Base-by-base conservation (phyloP, 129 eudicot genomes). In the Flaveria robusta region DNA sequence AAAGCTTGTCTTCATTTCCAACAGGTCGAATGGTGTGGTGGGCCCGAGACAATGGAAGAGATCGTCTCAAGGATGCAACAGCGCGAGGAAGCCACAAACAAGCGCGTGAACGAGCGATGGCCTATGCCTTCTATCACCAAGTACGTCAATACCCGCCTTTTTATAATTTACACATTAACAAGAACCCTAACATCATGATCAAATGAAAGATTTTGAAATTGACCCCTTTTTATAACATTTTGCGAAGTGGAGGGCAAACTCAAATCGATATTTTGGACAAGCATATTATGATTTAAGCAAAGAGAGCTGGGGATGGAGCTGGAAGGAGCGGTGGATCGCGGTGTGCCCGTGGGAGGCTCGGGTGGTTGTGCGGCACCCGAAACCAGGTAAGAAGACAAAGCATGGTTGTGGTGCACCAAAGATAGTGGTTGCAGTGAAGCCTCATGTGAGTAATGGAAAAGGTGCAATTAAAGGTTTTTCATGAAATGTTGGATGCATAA, bases 281-380 rank as follows among this genome's bases (percentile, higher is more conserved):
- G 87, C 88, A 75, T 88, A 85, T 69, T 88, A 81, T 47, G 86
- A 88, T 68, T 77, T 88, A 27, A 71, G 93, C 75, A 88, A 85
- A 68, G 88, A 83, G 65, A 72, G 86, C 64, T 86, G 93, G 90
- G 90, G 93, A 4, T 88, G 93, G 93, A 88, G 92, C 64, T 88
- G 92, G 92, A 88, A 41, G 75, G 90, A 88, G 79, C 73, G 88
- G 26, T 85, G 90, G 90, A 85, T 85, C 2, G 90, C 90, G 2
- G 83, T 81, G 62, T 83, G 90, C 77, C 90, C 90, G 41, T 86
- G 90, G 90, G 93, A 85, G 81, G 83, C 85, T 51, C 84, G 86
- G 81, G 87, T 78, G 66, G 75, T 81, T 47, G 52, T 83, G 9
- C 69, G 67, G 63, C 66, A 79, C 6, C 39, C 39, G 3, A 43